Evolutionary conservation across 352 stramenopile genomes (phyloP), one percentile per base, ranked within the genome.

Genomic region (Globisporangium paddicum): DNA sequence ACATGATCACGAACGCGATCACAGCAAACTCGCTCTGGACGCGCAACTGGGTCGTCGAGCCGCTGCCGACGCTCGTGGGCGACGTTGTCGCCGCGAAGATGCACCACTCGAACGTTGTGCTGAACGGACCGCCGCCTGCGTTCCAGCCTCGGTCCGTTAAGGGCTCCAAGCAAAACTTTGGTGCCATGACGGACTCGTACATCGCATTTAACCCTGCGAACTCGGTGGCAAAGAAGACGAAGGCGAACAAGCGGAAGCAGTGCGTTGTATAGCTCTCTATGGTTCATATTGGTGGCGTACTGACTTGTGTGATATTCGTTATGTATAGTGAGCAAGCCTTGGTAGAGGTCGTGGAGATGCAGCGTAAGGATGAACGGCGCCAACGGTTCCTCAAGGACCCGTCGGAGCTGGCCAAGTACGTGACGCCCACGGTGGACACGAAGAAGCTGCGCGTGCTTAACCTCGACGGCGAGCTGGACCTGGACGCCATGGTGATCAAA

Each of bases 401-500:
- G 28, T 69, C 72, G 35, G 77, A 89, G 57, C 62, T 88, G 18
- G 82, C 80, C 21, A 76, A 77, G 44, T 65, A 76, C n/a, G 71
- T 88, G 25, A 84, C 72, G 7, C 82, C 82, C 1, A 86, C 66
- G 4, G 79, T 92, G 41, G 82, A 93, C 58, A 77, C 76, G 16
- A 84, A 75, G 52, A 88, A 75, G 54, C 64, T 93, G 26, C 80
- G 85, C 55, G 86, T 96, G 13, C 41, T 96, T 21, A 94, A 76
- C 32, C 53, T 68, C 16, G 82, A 94, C 13, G 86, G 86, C 40
- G 86, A 93, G 49, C 63, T 96, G 61, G 86, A 96, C 52, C 60
- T 92, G 18, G 87, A 90, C 23, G 85, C 86, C 25, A 94, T 96
- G 86, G 80, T 87, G 25, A 96, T 98, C 57, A 96, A 95, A 72